These are phyloP conservation scores for Cornus controversa DNA, from an alignment of 148 eudicot genomes.

Conservation along the genomic window DNA sequence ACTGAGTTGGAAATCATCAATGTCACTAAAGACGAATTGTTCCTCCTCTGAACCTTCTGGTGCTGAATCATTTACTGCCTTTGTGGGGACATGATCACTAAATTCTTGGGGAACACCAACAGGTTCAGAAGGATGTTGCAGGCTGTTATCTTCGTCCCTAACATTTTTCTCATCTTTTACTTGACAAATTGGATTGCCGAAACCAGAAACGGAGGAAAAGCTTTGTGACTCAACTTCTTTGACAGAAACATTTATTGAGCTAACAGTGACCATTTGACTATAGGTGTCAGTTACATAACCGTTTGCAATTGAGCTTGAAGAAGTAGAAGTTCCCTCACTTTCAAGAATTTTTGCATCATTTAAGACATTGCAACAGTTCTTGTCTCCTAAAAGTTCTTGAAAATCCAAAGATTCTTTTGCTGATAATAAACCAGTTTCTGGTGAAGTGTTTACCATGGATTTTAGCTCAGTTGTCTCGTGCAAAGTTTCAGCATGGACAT, in stretches of 20 bases:
- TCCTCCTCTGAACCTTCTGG: not conserved
- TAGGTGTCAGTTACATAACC: conserved; percentile 8
- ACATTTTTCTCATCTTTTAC: conserved; percentile 15
- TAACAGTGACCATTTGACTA: conserved; percentile 16
- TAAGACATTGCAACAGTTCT: conserved; percentile 5
- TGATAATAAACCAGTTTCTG: conserved; percentile 18
- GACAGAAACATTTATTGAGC: conserved; percentile 19
- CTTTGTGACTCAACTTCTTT: conserved; percentile 24
- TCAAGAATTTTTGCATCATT: conserved; percentile 12
- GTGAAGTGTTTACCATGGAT: conserved; percentile 22
- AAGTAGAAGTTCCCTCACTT: conserved; percentile 14
- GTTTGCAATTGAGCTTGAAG: conserved; percentile 20
- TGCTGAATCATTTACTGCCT: not conserved
- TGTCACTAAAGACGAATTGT: conserved; percentile 42
- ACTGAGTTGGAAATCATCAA: conserved; percentile 38
- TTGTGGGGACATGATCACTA: conserved; percentile 8
- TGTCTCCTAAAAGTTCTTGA: conserved; percentile 1
- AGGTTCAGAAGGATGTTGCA: conserved; percentile 11
- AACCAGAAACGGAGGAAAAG: conserved; percentile 19
- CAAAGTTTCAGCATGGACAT: conserved; percentile 8
- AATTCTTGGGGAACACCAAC: conserved; percentile 13
- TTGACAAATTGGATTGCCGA: conserved; percentile 14
- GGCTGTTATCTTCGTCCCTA: conserved; percentile 9
- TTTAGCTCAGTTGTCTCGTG: conserved; percentile 13
- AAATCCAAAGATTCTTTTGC: conserved; percentile 17